These are phyloP conservation scores for Fraxinus ornus DNA, from an alignment of 305 asterid genomes.

Conservation along the genomic window DNA sequence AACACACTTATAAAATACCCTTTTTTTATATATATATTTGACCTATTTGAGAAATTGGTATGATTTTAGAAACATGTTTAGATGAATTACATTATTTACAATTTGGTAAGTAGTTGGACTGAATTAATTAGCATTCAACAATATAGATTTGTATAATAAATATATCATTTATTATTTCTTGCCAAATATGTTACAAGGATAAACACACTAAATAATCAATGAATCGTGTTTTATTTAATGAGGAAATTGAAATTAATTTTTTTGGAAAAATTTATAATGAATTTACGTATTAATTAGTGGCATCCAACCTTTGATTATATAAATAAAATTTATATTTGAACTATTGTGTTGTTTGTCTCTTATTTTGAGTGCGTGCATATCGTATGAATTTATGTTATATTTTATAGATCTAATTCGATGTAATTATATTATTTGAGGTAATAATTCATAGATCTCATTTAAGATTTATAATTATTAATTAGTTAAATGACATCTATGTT, in stretches of 20 bases:
- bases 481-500: not conserved
- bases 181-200: not conserved
- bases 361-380: not conserved
- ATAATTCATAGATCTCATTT: not conserved
- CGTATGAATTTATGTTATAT: not conserved
- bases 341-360: not conserved
- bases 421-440: not conserved
- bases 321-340: not conserved
- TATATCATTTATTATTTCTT: not conserved
- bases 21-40: not conserved
- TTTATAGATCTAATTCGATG: not conserved
- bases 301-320: not conserved
- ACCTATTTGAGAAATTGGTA: not conserved
- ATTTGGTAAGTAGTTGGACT: not conserved
- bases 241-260: not conserved
- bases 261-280: not conserved
- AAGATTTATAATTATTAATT: not conserved
- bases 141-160: not conserved
- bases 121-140: not conserved
- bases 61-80: not conserved
- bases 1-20: not conserved
- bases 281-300: not conserved
- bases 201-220: not conserved
- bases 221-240: not conserved
- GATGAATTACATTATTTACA: not conserved